Evolutionary conservation across 2,329 filamentous ascomycete genomes (phyloP), one percentile per base, ranked within the genome.

Genomic region (Penicillium olsonii): DNA sequence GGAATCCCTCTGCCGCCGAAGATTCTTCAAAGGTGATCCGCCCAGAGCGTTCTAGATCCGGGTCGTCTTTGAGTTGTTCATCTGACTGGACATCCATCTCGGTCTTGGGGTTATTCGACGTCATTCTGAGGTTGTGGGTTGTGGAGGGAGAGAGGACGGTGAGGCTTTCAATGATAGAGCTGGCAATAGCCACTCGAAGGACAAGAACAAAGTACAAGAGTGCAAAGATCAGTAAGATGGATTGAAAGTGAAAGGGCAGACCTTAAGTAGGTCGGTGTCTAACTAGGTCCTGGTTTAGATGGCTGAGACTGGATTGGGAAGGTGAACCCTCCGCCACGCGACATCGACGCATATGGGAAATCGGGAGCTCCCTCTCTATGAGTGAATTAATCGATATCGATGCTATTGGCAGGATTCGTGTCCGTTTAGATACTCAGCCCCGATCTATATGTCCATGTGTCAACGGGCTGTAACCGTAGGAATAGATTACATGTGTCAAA

Each of bases 1-100:
- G 45, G 24, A 42, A 34, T n/a, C 51, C 48, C 12, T 57, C 53
- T 14, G 46, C 37, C 6, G 48, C n/a, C 5, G 48, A 24, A 7
- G 45, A 24, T n/a, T 56, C 50, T 18, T 62, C 55, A 41, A 63
- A 64, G n/a, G 51, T 59, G 17, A 64, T 61, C 15, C 48, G 45
- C 14, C 24, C 45, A 12, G 46, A 22, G 17, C 61, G 56, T 9
- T 46, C 54, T 5, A 27, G 51, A 10, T 57, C 56, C 37, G 31
- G 14, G 6, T 59, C 57, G 10, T 55, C 52, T 12, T 34, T 50
- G 19, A 27, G 8, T 8, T 39, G 29, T 14, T 50, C 41, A 20
- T 52, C 50, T 4, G 51, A 41, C 26, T 61, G 56, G 29, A 59
- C 42, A 9, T 57, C 56, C 18, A 48, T 4, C n/a, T 54, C 54